Conservation (phyloP, 768 basidiomycete species). For the Melanogaster broomeanus region DNA sequence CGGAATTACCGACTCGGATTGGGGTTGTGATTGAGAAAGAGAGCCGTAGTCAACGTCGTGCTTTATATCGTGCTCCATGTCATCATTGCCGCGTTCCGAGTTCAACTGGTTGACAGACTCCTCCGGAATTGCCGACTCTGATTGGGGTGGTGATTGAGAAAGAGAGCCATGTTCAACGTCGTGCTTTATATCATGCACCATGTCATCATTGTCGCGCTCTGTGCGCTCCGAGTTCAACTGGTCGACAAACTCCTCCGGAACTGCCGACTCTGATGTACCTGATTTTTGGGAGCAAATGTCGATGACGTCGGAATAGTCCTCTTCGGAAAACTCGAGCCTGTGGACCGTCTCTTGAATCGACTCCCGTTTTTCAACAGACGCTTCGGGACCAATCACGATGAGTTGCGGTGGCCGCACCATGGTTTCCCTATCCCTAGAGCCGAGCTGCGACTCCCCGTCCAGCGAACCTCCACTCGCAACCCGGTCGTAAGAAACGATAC, state of each 20-base stretch:
- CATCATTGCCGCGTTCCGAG: no score
- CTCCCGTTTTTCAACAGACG: neutral
- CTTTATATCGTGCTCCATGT: no score
- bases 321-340: neutral
- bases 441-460: neutral
- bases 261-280: neutral
- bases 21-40: no score
- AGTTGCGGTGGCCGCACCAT: neutral
- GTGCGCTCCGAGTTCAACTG: neutral
- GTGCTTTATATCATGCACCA: no score
- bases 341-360: neutral
- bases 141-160: no score
- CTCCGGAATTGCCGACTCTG: no score
- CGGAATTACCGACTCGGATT: no score
- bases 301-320: constrained; percentile 17
- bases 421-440: neutral
- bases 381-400: neutral
- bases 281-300: constrained; percentile 22
- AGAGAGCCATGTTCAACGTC: no score
- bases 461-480: neutral
- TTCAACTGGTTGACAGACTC: no score
- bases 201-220: neutral
- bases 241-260: neutral
- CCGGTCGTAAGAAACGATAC: neutral
- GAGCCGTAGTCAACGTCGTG: no score